A percentile compares a stretch with the other conserved stretches of the same genome.
Conservation (phyloP, 352 stramenopile species). For the Phytophthora chlamydospora region DNA sequence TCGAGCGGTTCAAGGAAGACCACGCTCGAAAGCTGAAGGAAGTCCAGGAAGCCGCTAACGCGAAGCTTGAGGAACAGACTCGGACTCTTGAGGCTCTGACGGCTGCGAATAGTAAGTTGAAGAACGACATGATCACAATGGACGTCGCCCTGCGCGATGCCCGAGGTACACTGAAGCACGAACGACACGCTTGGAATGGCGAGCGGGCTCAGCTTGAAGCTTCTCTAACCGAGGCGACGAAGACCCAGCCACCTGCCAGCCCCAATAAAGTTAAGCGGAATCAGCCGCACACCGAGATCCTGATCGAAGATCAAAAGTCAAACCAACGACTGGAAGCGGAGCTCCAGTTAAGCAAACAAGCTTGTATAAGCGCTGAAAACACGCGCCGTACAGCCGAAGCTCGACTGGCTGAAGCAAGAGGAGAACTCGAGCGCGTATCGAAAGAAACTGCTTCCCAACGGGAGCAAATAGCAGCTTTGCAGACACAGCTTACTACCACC, state of each 20-base stretch:
- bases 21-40: slow-evolving; percentile 44
- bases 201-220: slow-evolving; percentile 38
- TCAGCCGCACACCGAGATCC: slow-evolving; percentile 12
- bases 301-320: slow-evolving; percentile 30
- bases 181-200: slow-evolving; percentile 39
- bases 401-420: slow-evolving; percentile 23
- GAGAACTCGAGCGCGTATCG: slow-evolving; percentile 29
- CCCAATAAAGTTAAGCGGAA: slow-evolving; percentile 20
- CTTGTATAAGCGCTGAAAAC: slow-evolving; percentile 17
- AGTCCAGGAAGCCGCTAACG: slow-evolving; percentile 38
- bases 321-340: slow-evolving; percentile 32
- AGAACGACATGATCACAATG: slow-evolving; percentile 59
- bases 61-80: slow-evolving; percentile 39
- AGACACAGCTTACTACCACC: slow-evolving; percentile 38
- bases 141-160: slow-evolving; percentile 42
- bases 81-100: slow-evolving; percentile 37
- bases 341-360: slow-evolving; percentile 25
- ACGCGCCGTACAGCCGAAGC: slow-evolving; percentile 12
- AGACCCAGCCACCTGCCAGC: slow-evolving; percentile 28
- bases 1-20: slow-evolving; percentile 57
- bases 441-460: slow-evolving; percentile 41
- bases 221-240: slow-evolving; percentile 24
- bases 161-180: slow-evolving; percentile 45
- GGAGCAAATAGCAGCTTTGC: slow-evolving; percentile 45
- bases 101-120: slow-evolving; percentile 51